A percentile compares a stretch with the other conserved stretches of the same genome.
Evolutionary conservation across 1,284 basidiomycete genomes (phyloP).

Genomic region (Phylloboletellus chloephorus): DNA sequence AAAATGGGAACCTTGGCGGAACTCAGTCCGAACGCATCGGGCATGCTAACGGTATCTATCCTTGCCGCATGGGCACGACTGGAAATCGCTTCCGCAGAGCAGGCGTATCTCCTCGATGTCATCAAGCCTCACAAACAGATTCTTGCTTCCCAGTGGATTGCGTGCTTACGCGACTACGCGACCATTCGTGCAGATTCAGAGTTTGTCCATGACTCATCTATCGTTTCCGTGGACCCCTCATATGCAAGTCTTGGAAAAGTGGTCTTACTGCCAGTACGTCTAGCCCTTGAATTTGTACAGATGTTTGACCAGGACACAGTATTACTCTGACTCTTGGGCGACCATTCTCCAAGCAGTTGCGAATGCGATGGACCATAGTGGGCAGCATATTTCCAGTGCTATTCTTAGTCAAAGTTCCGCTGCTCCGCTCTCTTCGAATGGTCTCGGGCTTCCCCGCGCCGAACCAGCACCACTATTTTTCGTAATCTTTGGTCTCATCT

Average conservation of each 20-base stretch:
- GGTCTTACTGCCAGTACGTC: slow-evolving; percentile 78
- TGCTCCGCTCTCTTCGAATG: slow-evolving; percentile 22
- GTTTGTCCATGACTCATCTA: slow-evolving; percentile 66
- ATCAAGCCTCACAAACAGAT: slow-evolving; percentile 76
- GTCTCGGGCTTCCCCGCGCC: slow-evolving; percentile 35
- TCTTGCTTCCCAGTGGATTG: slow-evolving; percentile 85
- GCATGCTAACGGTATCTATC: slow-evolving; percentile 92
- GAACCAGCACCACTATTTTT: slow-evolving; percentile 85
- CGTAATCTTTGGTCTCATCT: slow-evolving; percentile 88
- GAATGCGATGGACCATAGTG: slow-evolving; percentile 68
- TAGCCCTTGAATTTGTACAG: neutral
- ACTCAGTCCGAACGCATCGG: slow-evolving; percentile 88
- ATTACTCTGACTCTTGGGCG: slow-evolving; percentile 82
- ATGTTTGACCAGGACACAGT: slow-evolving; percentile 46
- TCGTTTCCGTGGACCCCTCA: slow-evolving; percentile 68
- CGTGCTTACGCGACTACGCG: slow-evolving; percentile 87
- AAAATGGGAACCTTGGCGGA: slow-evolving; percentile 85
- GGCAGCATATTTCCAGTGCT: slow-evolving; percentile 67
- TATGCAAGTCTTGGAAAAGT: slow-evolving; percentile 88
- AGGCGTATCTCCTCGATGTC: slow-evolving; percentile 77
- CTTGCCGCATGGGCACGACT: slow-evolving; percentile 96
- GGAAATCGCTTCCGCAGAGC: slow-evolving; percentile 71
- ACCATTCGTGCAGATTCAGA: slow-evolving; percentile 88
- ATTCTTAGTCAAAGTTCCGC: slow-evolving; percentile 65
- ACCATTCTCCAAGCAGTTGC: slow-evolving; percentile 86